Conservation (phyloP, 371 early-diverging fungal species). For the Mortierella sp. region DNA sequence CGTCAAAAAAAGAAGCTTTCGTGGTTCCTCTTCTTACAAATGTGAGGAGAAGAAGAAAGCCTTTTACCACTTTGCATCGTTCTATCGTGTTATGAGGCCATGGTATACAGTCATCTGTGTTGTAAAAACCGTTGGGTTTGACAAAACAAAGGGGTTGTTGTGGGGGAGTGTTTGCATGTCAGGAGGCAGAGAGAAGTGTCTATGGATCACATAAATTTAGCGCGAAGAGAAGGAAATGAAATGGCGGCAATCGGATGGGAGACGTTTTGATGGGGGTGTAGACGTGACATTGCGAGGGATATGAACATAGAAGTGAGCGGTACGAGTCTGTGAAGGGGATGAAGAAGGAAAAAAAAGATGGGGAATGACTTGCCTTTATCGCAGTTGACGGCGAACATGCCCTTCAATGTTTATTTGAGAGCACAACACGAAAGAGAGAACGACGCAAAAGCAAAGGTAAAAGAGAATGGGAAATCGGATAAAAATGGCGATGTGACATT, state of each 20-base stretch:
- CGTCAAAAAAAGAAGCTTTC: background rate
- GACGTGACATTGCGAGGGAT: background rate
- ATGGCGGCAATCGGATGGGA: too few species aligned
- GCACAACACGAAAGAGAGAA: background rate
- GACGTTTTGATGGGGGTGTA: too few species aligned
- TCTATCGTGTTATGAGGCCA: too few species aligned
- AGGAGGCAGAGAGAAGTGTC: too few species aligned
- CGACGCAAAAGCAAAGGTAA: background rate
- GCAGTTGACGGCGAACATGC: background rate
- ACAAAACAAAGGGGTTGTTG: too few species aligned
- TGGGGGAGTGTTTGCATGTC: too few species aligned
- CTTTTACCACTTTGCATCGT: too few species aligned
- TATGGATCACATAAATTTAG: too few species aligned
- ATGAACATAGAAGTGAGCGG: background rate
- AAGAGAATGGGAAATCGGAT: background rate
- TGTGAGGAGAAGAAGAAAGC: too few species aligned
- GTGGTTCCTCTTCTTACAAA: background rate
- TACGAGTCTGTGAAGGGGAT: background rate
- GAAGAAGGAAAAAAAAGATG: background rate
- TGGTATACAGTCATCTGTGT: too few species aligned
- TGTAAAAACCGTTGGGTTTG: too few species aligned
- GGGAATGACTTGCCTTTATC: background rate
- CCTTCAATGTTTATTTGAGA: background rate
- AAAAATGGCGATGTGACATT: background rate
- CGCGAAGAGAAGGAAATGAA: too few species aligned